A percentile compares a stretch with the other conserved stretches of the same genome.
Conservation (phyloP, 139 green algal species). For the Volvox africanus region DNA sequence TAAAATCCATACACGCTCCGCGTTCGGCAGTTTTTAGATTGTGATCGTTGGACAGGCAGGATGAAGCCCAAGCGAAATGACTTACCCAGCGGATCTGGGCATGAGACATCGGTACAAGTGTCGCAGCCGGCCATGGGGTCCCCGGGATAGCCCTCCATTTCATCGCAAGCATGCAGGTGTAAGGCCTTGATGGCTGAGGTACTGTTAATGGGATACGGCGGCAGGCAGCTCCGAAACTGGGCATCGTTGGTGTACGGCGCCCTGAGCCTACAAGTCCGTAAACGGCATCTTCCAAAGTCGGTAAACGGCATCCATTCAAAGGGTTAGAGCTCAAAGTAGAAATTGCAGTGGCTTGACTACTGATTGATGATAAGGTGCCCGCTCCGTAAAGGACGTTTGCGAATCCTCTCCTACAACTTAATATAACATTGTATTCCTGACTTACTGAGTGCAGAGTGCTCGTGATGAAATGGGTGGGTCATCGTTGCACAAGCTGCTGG, state of each 20-base stretch:
- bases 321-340: no score
- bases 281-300: no score
- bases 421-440: no score
- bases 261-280: no score
- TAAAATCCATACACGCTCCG: no score
- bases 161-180: not conserved
- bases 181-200: not conserved
- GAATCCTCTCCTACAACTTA: no score
- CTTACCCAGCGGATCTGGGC: slow-evolving; percentile 9
- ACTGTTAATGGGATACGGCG: not conserved
- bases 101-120: not conserved
- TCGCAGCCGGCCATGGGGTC: slow-evolving; percentile 12
- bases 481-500: slow-evolving; percentile 37
- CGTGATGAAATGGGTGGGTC: not conserved
- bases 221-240: slow-evolving; percentile 9
- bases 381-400: no score
- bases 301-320: no score
- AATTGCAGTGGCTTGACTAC: no score
- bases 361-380: no score
- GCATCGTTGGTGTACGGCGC: not conserved
- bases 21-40: no score
- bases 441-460: not conserved
- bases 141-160: not conserved
- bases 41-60: no score
- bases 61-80: not conserved